Base-by-base conservation (phyloP, 2,329 filamentous ascomycete species). In the Chaetoscypha palmicola region DNA sequence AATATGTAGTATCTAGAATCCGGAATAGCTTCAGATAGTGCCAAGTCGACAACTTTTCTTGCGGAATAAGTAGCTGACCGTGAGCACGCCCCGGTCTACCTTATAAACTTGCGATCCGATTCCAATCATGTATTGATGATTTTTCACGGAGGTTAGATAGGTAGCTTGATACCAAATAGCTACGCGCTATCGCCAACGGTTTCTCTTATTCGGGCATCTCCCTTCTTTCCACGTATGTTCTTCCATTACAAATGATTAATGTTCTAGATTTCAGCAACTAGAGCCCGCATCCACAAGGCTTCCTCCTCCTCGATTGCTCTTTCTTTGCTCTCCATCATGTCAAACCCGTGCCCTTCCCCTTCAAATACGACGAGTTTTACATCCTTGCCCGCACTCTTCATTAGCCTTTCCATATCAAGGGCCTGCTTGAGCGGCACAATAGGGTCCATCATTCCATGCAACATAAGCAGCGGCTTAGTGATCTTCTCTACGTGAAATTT, bases 381-480 rank as follows among this genome's bases (percentile, higher is more conserved):
- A 20, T 71, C 61, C 1, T 66, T 64, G 0, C 68, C 70, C 2
- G 60, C 63, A 7, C 57, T 51, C 40, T 58, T 58, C 17, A 77
- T 63, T 12, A 66, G 64, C 31, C 62, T 58, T 7, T 71, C 68
- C 58, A 82, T 74, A 41, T 72, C 66, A 22, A 67, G 61, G 2
- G 73, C 73, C 56, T 83, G 78, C 11, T 68, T 65, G 12, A 74
- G 58, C 0, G 77, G 77, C 12, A 81, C 78, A 1, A 81, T 69
- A 30, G 69, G 70, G 52, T 82, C 79, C 3, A 62, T 62, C 2
- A 65, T 66, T 0, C 77, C 78, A 17, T 79, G 73, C 4, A 81
- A 51, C n/a, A 83, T 58, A 24, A 80, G 57, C 17, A 81, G 54
- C 1, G 74, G 73, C 1, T 68, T 62, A 28, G 59, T 62, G 41